Base-by-base conservation (phyloP, 345 rosid genomes). In the Citropsis articulata region DNA sequence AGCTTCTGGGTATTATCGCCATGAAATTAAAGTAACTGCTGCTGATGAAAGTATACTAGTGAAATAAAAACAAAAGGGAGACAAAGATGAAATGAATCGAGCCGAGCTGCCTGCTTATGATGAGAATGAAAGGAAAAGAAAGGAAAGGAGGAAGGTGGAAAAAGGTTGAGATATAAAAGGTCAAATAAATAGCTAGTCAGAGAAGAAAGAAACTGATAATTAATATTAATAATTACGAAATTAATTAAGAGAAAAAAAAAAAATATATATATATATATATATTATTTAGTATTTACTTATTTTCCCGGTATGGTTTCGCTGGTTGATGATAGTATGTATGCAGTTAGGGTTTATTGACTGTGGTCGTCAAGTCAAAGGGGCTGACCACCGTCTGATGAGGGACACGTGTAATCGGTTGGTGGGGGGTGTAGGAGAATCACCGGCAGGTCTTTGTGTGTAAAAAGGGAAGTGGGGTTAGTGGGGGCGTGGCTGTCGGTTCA, bases 351-450 rank as follows among this genome's bases (percentile, higher is more conserved):
- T 45, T 83, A 82, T 85, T 88, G 89, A 89, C 92, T 30, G 82
- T 53, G 72, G 85, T 82, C 85, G 40, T 77, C 78, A 68, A 83
- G 90, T 90, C 91, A 87, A 86, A 86, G 78, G 27, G 66, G 59
- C 73, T 67, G 86, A 84, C 83, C 91, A 14, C 74, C 89, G 72
- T 81, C 79, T 71, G 84, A 86, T 81, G 31, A 0, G 7, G 19
- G 84, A 86, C 97, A 94, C 94, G 92, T 90, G 92, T 76, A 75
- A n/a, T 18, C 27, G 36, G 86, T 79, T 62, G 61, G 24, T 28
- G 62, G 71, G 57, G 13, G 80, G 81, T 90, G 93, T 81, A 86
- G 91, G 92, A 84, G 81, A 85, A 89, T 86, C 81, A 80, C 88
- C 93, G 89, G 91, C 96, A 90, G 84, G 83, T 66, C 84, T 80